Evolutionary conservation across 257 asterid genomes (phyloP).

Genomic region (Avicennia marina): DNA sequence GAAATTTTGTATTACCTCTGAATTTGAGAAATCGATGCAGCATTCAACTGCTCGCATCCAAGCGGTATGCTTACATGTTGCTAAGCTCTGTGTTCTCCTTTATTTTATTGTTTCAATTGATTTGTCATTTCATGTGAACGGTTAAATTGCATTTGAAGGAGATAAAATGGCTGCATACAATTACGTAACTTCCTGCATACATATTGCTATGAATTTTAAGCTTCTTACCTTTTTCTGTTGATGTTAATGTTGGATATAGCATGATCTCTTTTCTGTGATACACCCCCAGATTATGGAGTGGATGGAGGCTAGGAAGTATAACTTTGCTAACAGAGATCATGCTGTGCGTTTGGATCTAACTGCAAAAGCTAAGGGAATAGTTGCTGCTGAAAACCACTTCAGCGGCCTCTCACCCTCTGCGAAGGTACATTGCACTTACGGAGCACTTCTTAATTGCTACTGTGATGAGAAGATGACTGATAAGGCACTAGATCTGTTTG

Average conservation of each 20-base stretch:
- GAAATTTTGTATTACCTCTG: no score
- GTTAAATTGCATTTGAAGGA: no score
- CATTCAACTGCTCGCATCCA: no score
- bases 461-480: conserved; percentile 54
- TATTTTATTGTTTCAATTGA: no score
- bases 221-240: background rate
- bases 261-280: no score
- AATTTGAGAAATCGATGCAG: no score
- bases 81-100: no score
- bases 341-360: conserved; percentile 57
- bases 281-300: conserved; percentile 63
- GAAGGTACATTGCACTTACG: conserved; percentile 44
- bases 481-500: conserved; percentile 46
- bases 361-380: conserved; percentile 54
- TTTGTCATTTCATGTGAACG: no score
- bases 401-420: conserved; percentile 33
- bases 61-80: no score
- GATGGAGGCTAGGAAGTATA: conserved; percentile 58
- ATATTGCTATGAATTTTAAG: no score
- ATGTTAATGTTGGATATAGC: background rate
- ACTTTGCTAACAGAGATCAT: conserved; percentile 35
- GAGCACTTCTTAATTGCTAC: conserved; percentile 70
- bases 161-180: no score
- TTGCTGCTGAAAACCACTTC: conserved; percentile 68
- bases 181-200: no score